Base-by-base conservation (phyloP, 208 protist species). In the Acanthamoeba pearcei region DNA sequence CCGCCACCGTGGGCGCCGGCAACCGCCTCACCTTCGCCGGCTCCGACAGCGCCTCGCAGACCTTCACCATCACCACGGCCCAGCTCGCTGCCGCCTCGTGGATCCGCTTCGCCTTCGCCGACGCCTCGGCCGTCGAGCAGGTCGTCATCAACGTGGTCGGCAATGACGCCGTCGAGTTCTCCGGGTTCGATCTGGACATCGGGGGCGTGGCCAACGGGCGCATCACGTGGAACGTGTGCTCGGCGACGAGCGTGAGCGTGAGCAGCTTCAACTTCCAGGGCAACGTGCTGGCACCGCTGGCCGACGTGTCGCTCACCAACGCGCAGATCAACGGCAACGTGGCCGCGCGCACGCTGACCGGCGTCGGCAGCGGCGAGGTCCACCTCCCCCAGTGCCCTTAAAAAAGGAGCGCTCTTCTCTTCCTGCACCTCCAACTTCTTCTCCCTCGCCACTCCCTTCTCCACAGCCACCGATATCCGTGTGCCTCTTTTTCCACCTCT, bases 161-260 rank as follows among this genome's bases (percentile, higher is more conserved):
- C 76, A 13, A 24, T 22, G 46, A n/a, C 27, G 42, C 1, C 76
- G 46, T 13, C 24, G 68, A 74, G 38, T 83, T 83, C 46, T 57
- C 76, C 19, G 46, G 46, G 19, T 83, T 83, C 46, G 76, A 55
- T 10, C 2, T n/a, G 38, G 1, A 32, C 76, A 24, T 55, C 10
- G 76, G 76, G 5, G 46, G 76, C 1, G 22, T 83, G 24, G 9
- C 76, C 8, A 57, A 49, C 46, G 76, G 76, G 22, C 38, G 5
- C 42, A 83, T 83, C 46, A 83, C 76, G 27, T 83, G 76, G 76
- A 83, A 83, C 76, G 53, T 83, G 38, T 83, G 76, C 76, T 83
- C 76, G 46, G 76, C 76, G 22, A 83, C 76, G 8, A 51, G 42
- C 42, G 46, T 83, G 15, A 83, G 38, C 76, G 32, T 83, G 38